Base-by-base conservation (phyloP, 148 eudicot genomes). In the Rhododendron kiyosumense region DNA sequence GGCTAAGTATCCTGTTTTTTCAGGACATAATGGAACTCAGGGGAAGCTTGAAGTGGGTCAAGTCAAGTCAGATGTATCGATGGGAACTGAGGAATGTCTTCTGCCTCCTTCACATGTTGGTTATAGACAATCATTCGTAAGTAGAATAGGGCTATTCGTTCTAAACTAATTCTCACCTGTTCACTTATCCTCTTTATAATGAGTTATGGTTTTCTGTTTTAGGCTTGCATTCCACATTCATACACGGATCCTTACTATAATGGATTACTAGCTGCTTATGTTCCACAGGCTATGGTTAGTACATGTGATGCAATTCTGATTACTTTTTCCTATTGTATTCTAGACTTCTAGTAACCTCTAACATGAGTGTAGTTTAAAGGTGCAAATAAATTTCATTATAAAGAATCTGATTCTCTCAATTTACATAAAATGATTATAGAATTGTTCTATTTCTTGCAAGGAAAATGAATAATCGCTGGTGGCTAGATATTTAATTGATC, bases 251-350 rank as follows among this genome's bases (percentile, higher is more conserved):
- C 93, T 7, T 89, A 83, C 86, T 87, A 81, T 84, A 83, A 75
- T 83, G 86, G 90, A 28, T 52, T 89, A n/a, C 54, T 87, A 71
- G 79, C 93, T 69, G 63, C 89, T 78, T 90, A 89, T 89, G 93
- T 89, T 30, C 85, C 92, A 84, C 92, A 89, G 83, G 69, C 93
- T 83, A 2, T 91, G 94, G 94, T 94, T 61, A 88, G 92, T 85
- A 69, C 87, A 86, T 87, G 49, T n/a, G 75, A 36, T 67, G 41
- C 34, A 11, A 73, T 85, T 57, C 75, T 79, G 74, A 30, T 79
- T 82, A 5, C 83, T 45, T 13, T 75, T 28, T 74, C 59, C 38
- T 48, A 67, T 22, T 67, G 84, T 20, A 26, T 83, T 22, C 83
- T 28, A 28, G 61, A 30, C 5, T 41, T 24, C 22, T 34, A 48